phyloP scores from a whole-genome alignment of 2,329 filamentous ascomycete species.

The Gliomastix tumulicola region DNA sequence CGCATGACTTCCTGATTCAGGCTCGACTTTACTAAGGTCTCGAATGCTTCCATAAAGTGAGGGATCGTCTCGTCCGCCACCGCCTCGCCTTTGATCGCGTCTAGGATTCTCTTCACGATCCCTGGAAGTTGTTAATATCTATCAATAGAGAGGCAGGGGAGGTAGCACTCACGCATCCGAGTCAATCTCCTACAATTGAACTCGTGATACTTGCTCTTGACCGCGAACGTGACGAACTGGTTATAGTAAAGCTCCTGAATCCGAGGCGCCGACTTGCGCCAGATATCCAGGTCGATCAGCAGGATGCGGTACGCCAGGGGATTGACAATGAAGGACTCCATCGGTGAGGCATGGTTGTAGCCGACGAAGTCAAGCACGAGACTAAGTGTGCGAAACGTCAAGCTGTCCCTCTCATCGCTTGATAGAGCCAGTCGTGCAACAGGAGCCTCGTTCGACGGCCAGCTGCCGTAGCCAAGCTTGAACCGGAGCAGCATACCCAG shows the following conservation, averaged over 20 bases:
- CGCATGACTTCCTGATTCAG: constrained; percentile 80
- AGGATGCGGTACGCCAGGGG: constrained; percentile 89
- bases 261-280: constrained; percentile 69
- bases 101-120: constrained; percentile 82
- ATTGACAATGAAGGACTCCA: constrained; percentile 91
- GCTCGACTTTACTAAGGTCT: constrained; percentile 71
- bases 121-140: constrained; percentile 39
- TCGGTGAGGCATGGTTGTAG: constrained; percentile 71
- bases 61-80: constrained; percentile 66
- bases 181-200: constrained; percentile 86
- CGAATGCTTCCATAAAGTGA: constrained; percentile 73
- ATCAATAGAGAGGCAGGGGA: background rate
- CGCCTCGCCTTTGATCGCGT: constrained; percentile 81
- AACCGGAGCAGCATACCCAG: constrained; percentile 76
- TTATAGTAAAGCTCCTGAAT: constrained; percentile 88
- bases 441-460: constrained; percentile 17
- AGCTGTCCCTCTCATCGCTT: constrained; percentile 44
- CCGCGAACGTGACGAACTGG: constrained; percentile 82
- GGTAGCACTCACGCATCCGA: constrained; percentile 68
- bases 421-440: constrained; percentile 35
- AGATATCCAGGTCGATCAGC: constrained; percentile 87
- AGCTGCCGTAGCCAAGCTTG: constrained; percentile 58
- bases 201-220: constrained; percentile 83
- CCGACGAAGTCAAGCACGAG: constrained; percentile 82
- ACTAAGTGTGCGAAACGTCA: constrained; percentile 61